Evolutionary conservation across 257 asterid species (phyloP), one percentile per base, ranked within the genome.

Genomic region (Linderniella brevidens): DNA sequence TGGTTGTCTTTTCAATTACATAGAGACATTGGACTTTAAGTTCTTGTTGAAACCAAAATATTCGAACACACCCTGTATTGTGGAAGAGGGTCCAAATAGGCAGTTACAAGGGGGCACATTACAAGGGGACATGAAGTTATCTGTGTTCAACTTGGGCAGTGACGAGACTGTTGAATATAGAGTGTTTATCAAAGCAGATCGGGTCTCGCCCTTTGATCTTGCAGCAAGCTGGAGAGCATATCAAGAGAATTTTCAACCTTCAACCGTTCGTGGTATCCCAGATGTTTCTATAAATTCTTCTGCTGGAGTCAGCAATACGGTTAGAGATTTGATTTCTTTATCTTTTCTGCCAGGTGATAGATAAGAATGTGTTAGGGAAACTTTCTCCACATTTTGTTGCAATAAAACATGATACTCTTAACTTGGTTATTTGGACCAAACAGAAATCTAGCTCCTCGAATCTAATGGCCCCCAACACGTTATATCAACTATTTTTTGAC

Each of bases 151-250:
- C 60, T 48, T 78, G 67, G 66, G 57, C 4, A 68, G 50, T 6
- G 96, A 76, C 29, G 98, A 75, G 52, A 44, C 69, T 65, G 72
- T 74, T 15, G 96, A 84, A 71, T 84, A 81, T 65, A 70, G 58
- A 58, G 96, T 88, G 49, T 72, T 70, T 58, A 73, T 77, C 63
- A 74, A 78, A 62, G 93, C 90, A 6, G 94, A 72, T 52, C 72
- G 93, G 55, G 92, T 84, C 56, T 88, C 98, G 0, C 98, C 98
- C 0, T 84, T 88, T 65, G 96, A 88, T 70, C 95, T 88, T 52
- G 96, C 98, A 3, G 96, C 96, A 1, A 88, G 98, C 70, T 88
- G 98, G 98, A 82, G 98, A 56, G 92, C 94, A 4, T 88, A 78
- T 69, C 92, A 73, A 70, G 96, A 88, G 65, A 84, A 88, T 66